These are phyloP conservation scores for Capsella rubella DNA, from an alignment of 441 rosid genomes.

Conservation along the genomic window DNA sequence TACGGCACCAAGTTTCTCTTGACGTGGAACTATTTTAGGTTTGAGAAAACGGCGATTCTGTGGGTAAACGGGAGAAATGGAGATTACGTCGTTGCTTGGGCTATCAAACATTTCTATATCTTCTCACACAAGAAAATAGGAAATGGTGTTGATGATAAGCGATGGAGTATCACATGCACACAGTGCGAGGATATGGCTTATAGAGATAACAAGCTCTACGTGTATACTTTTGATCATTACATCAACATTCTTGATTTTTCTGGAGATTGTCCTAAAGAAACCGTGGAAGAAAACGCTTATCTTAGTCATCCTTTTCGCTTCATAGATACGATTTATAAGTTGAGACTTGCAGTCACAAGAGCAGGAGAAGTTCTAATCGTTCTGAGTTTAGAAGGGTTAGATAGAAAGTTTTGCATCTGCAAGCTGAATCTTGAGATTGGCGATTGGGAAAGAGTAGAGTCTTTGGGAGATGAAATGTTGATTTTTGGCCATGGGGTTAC, in stretches of 20 bases:
- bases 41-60: slow-evolving; percentile 4
- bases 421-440: slow-evolving; percentile 18
- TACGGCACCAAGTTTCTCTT: slow-evolving; percentile 27
- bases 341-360: slow-evolving; percentile 1
- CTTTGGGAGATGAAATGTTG: slow-evolving; percentile 29
- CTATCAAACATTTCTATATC: slow-evolving; percentile 26
- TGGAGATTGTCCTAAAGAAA: slow-evolving; percentile 11
- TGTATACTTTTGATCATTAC: slow-evolving; percentile 32
- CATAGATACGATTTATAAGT: slow-evolving; percentile 8
- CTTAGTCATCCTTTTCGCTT: slow-evolving; percentile 24
- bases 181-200: slow-evolving; percentile 38
- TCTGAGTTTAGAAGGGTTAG: not conserved
- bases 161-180: slow-evolving; percentile 36
- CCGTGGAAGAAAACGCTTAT: slow-evolving; percentile 20
- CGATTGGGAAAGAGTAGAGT: slow-evolving; percentile 22
- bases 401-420: not conserved
- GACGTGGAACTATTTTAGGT: slow-evolving; percentile 19
- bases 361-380: slow-evolving; percentile 20
- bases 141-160: slow-evolving; percentile 1
- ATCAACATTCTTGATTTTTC: slow-evolving; percentile 27
- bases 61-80: slow-evolving; percentile 33
- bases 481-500: slow-evolving; percentile 27
- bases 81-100: slow-evolving; percentile 22
- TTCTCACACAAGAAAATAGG: slow-evolving; percentile 20
- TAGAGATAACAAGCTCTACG: slow-evolving; percentile 34